phyloP scores from a whole-genome alignment of 371 early-diverging fungal species.

The Mucor circinelloides region DNA sequence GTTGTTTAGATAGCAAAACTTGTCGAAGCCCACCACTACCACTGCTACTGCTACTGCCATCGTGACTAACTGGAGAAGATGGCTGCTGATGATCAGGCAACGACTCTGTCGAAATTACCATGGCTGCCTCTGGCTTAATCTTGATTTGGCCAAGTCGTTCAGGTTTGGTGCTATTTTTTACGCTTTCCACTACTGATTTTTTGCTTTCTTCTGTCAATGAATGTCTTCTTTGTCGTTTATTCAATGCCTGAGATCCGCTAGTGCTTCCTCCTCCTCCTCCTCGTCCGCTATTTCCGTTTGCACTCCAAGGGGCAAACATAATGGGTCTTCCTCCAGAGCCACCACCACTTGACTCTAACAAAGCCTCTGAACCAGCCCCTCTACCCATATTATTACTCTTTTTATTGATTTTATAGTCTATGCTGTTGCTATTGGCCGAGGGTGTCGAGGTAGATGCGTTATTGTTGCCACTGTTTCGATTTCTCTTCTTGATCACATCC shows the following conservation, averaged over 20 bases:
- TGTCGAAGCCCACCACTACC: neutral
- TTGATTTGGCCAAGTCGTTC: neutral
- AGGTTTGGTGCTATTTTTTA: neutral
- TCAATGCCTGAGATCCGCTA: slow-evolving; percentile 2
- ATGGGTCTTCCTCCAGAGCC: slow-evolving; percentile 14
- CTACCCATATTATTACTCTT: slow-evolving; percentile 5
- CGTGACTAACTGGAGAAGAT: neutral
- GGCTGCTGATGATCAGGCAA: slow-evolving; percentile 8
- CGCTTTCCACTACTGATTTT: neutral
- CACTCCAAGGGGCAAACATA: slow-evolving; percentile 6
- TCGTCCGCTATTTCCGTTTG: neutral
- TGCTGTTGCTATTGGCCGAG: neutral
- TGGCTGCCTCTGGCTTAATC: slow-evolving; percentile 7
- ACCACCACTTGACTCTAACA: slow-evolving; percentile 1
- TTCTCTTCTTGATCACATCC: slow-evolving; percentile 33
- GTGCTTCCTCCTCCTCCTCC: neutral
- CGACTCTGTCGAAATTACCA: slow-evolving; percentile 9
- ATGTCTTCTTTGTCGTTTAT: slow-evolving; percentile 17
- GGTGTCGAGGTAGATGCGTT: neutral
- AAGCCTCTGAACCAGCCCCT: neutral
- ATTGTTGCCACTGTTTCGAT: slow-evolving; percentile 10
- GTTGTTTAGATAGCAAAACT: slow-evolving; percentile 14
- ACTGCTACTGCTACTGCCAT: slow-evolving; percentile 2
- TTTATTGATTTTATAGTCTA: neutral
- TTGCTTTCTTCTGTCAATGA: slow-evolving; percentile 10